Percentiles rank a stretch among this genome's conserved stretches.
These are phyloP conservation scores for Rhodomyrtus psidioides DNA, from an alignment of 441 rosid species.

Conservation along the genomic window DNA sequence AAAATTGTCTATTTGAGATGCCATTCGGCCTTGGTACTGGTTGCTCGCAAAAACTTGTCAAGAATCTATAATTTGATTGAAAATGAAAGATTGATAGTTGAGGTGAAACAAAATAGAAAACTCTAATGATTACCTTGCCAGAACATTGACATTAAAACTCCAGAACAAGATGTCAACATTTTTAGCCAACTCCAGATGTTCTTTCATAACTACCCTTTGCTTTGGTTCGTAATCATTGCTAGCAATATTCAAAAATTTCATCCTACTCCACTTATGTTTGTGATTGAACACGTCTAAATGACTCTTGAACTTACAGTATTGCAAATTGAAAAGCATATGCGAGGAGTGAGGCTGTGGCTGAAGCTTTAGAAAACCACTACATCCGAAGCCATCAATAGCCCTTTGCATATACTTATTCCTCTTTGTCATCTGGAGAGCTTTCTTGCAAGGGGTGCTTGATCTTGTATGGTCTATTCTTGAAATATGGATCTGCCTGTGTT, in stretches of 20 bases:
- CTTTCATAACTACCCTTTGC: background rate
- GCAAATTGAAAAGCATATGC: background rate
- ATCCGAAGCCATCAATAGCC: background rate
- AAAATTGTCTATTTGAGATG: background rate
- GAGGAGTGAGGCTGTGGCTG: background rate
- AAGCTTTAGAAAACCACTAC: background rate
- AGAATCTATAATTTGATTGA: background rate
- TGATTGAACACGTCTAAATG: background rate
- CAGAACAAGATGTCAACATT: background rate
- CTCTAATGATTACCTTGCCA: background rate
- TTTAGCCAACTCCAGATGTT: background rate
- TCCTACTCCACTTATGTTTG: background rate
- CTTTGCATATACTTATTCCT: background rate
- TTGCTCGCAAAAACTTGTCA: background rate
- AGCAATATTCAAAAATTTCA: background rate
- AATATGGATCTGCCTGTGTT: background rate
- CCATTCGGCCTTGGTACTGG: background rate
- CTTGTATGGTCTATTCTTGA: background rate
- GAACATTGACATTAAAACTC: background rate
- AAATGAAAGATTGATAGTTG: background rate
- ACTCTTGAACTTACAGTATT: background rate
- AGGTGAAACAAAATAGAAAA: background rate
- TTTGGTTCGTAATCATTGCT: background rate
- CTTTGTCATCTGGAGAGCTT: background rate
- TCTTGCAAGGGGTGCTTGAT: background rate